These are phyloP conservation scores for Straminergon stramineum DNA, from an alignment of 225 moss, liverwort and hornwort species.

Conservation along the genomic window DNA sequence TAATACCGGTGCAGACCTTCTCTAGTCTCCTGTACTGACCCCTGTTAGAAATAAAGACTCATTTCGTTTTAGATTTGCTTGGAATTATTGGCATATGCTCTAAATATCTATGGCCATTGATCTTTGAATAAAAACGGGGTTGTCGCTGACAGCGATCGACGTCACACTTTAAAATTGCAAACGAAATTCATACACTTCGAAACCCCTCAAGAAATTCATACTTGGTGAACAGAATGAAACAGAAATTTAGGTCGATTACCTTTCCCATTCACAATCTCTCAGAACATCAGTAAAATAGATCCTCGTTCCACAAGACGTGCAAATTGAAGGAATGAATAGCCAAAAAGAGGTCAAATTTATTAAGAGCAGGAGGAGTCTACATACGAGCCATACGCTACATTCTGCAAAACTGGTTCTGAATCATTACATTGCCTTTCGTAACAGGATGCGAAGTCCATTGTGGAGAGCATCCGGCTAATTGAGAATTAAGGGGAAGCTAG, in stretches of 20 bases:
- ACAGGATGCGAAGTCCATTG: background rate
- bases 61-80: background rate
- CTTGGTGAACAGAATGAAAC: background rate
- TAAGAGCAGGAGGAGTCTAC: background rate
- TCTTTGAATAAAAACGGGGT: background rate
- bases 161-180: too few species aligned
- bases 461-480: constrained; percentile 1
- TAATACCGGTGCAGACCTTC: background rate
- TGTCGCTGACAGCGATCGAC: too few species aligned
- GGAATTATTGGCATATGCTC: too few species aligned
- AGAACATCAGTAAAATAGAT: background rate
- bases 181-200: background rate
- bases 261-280: background rate
- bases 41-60: background rate
- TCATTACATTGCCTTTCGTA: background rate
- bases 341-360: background rate
- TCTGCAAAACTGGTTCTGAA: constrained; percentile 29
- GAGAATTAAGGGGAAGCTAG: constrained; percentile 4
- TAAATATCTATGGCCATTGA: background rate
- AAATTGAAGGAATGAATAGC: background rate
- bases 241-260: background rate
- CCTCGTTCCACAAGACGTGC: background rate
- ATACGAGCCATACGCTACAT: background rate
- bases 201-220: background rate
- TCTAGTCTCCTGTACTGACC: background rate